Evolutionary conservation across 1,284 basidiomycete genomes (phyloP), one percentile per base, ranked within the genome.

Genomic region (Phylloboletellus chloephorus): DNA sequence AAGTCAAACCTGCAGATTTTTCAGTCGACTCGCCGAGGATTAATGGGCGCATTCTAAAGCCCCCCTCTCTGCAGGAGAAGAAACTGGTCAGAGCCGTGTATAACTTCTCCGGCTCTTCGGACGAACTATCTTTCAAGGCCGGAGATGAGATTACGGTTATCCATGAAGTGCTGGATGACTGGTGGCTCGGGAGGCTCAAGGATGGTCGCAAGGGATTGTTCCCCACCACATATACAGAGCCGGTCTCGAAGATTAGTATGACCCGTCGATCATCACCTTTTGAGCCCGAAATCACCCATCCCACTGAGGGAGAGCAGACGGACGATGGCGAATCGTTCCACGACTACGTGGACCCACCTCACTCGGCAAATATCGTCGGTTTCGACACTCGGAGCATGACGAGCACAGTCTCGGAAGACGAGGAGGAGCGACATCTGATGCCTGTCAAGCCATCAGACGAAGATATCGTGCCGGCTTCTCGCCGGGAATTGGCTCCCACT

Each of bases 161-260:
- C 17, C 78, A 78, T 26, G 85, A 90, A 59, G 82, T 89, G 0
- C 67, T 87, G 24, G 82, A 85, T 43, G 87, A 79, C 41, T 93
- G 89, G 89, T 89, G 84, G 80, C 76, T 89, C 66, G 88, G 88
- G 10, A 79, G 87, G 59, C 57, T 80, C 20, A 65, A 68, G 32
- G 56, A 58, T 37, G 85, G 84, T 11, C 69, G 69, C 51, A 78
- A 72, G 31, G 88, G 88, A 7, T 56, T 91, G 29, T 91, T 92
- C 71, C 89, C 89, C 0, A 72, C 74, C 3, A 72, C 76, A 2
- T 84, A 88, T 60, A 81, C 79, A 3, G 81, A 86, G 51, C 65
- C 72, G 19, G 54, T 72, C 39, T 53, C 65, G 51, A 44, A 52
- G 52, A 29, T 51, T 40, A 37, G 21, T 48, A 41, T 16, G 13